Percentiles rank a stretch among this genome's conserved stretches.
phyloP scores from a whole-genome alignment of 768 basidiomycete genomes.

The Lentinula raphanica region DNA sequence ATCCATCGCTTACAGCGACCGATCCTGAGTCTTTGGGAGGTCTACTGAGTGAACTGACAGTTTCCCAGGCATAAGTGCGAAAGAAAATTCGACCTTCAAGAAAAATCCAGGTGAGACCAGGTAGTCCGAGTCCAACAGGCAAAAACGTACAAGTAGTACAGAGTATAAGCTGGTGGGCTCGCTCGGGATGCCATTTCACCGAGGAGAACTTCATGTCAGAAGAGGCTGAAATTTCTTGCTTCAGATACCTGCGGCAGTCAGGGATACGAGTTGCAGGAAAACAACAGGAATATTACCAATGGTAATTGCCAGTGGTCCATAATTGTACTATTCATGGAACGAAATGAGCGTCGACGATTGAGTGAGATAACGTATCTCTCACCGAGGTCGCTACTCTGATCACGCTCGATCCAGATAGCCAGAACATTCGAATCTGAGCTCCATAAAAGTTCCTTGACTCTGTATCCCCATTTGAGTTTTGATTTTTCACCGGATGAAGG shows the following conservation, averaged over 20 bases:
- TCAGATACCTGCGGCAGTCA: conserved; percentile 66
- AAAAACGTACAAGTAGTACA: conserved; percentile 58
- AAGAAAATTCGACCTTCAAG: conserved; percentile 48
- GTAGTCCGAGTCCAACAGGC: background rate
- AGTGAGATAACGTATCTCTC: conserved; percentile 24
- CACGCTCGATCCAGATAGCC: conserved; percentile 75
- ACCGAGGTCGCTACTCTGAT: conserved; percentile 63
- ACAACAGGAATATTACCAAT: conserved; percentile 53
- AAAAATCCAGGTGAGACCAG: background rate
- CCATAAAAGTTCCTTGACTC: conserved; percentile 76
- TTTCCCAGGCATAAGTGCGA: conserved; percentile 75
- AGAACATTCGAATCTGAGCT: conserved; percentile 84
- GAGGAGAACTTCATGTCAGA: conserved; percentile 54
- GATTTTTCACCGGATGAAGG: conserved; percentile 25
- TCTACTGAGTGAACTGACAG: conserved; percentile 46
- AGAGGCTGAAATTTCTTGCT: conserved; percentile 73
- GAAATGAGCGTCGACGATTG: conserved; percentile 3
- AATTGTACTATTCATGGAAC: conserved; percentile 64
- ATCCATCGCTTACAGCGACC: conserved; percentile 86
- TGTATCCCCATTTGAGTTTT: conserved; percentile 56
- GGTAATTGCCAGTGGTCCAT: conserved; percentile 93
- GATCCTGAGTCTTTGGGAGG: conserved; percentile 76
- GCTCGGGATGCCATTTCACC: conserved; percentile 86
- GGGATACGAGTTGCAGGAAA: background rate
- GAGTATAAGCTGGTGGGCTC: conserved; percentile 56